Conservation (phyloP, 2,329 filamentous ascomycete genomes). For the Fusarium buharicum region DNA sequence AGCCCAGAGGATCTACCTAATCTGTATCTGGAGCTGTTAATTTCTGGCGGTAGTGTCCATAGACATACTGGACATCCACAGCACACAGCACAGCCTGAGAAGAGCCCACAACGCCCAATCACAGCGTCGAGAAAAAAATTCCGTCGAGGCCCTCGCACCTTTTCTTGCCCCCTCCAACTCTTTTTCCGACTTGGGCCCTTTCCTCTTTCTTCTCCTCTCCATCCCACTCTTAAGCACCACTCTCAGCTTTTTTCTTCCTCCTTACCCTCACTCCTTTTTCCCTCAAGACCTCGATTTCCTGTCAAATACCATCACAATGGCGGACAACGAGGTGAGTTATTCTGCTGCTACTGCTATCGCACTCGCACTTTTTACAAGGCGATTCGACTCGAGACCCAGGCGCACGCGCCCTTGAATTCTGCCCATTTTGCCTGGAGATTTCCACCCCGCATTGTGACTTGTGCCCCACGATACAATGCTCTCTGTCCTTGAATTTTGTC, state of each 20-base stretch:
- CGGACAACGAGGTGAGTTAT: slow-evolving; percentile 64
- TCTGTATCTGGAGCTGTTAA: slow-evolving; percentile 19
- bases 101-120: slow-evolving; percentile 49
- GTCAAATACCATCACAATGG: slow-evolving; percentile 65
- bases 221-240: slow-evolving; percentile 45
- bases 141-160: slow-evolving; percentile 49
- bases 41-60: slow-evolving; percentile 40
- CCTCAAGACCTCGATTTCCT: slow-evolving; percentile 49
- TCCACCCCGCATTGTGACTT: slow-evolving; percentile 60
- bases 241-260: slow-evolving; percentile 43
- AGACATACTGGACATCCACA: too few species aligned
- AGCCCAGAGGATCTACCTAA: not conserved
- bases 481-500: slow-evolving; percentile 26
- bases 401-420: slow-evolving; percentile 41
- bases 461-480: slow-evolving; percentile 51
- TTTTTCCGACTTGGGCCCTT: slow-evolving; percentile 43
- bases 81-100: slow-evolving; percentile 24
- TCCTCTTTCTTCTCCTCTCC: slow-evolving; percentile 47
- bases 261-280: slow-evolving; percentile 45
- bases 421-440: slow-evolving; percentile 50
- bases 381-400: slow-evolving; percentile 13
- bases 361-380: not conserved
- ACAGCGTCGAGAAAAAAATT: slow-evolving; percentile 54
- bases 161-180: slow-evolving; percentile 49
- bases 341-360: slow-evolving; percentile 1